Base-by-base conservation (phyloP, 2,329 filamentous ascomycete genomes). In the Aureobasidium sp. region DNA sequence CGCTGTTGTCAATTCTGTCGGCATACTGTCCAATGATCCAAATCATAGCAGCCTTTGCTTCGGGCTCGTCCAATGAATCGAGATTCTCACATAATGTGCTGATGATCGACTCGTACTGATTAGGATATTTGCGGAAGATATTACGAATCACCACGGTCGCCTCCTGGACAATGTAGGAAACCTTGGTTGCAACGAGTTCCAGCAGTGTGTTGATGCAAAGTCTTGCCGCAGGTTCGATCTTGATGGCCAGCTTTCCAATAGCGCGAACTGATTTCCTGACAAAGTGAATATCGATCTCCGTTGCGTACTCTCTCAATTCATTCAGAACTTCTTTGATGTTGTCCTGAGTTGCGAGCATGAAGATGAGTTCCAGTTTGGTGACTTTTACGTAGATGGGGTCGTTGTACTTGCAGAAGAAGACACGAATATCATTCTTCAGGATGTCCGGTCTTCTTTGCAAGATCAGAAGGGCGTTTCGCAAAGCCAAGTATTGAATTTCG, bases 321-420 rank as follows among this genome's bases (percentile, higher is more conserved):
- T 92, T 95, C 67, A 99, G 77, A 1, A 99, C 94, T 72, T 97
- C 91, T 53, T 91, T 88, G 68, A 99, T 99, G 73, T 99, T 99
- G 70, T 87, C 89, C 75, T 97, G 91, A 37, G 86, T 96, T 8
- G 94, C 94, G 64, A 99, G 83, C 94, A 97, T 99, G 76, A 99
- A 99, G 67, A 99, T 97, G 68, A 99, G 84, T 76, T 99, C 94
- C 55, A 99, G 82, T 77, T 99, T 99, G 17, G 94, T 99, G 57
- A 99, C 94, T 76, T 99, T 99, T 77, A 99, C 94, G 74, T 97
- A 99, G 66, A 99, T 99, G 0, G 94, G 94, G 72, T 99, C 94
- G 74, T 99, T 99, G 77, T 99, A 99, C 81, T 99, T 99, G 85
- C 94, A 99, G 77, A 99, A 99, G 78, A 99, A 99, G 36, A 99